These are phyloP conservation scores for Nissolia schottii DNA, from an alignment of 306 rosid genomes.

Conservation along the genomic window DNA sequence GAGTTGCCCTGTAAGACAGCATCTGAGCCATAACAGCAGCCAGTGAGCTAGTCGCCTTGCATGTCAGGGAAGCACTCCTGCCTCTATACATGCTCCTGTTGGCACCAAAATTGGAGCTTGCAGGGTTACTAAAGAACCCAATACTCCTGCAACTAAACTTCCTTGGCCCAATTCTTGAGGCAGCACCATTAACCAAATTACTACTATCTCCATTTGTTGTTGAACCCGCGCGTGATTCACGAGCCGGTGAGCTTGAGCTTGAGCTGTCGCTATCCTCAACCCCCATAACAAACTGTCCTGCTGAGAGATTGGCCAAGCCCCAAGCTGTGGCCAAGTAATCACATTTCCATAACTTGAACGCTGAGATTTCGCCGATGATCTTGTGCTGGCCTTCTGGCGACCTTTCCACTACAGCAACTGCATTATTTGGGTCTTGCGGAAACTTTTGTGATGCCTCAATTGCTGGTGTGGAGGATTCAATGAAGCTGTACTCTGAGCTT, in stretches of 20 bases:
- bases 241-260: not conserved
- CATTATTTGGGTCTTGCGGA: constrained; percentile 69
- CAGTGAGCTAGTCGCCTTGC: constrained; percentile 80
- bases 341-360: constrained; percentile 90
- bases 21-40: constrained; percentile 99
- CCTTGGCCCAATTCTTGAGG: constrained; percentile 40
- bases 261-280: constrained; percentile 65
- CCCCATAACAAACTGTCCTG: constrained; percentile 97
- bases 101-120: constrained; percentile 44
- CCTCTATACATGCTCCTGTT: constrained; percentile 86
- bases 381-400: constrained; percentile 42
- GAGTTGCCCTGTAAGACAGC: constrained; percentile 93
- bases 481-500: constrained; percentile 55
- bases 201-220: constrained; percentile 27
- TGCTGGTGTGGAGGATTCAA: constrained; percentile 70
- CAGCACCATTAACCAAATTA: constrained; percentile 35
- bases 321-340: constrained; percentile 82
- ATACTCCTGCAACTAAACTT: constrained; percentile 81
- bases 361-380: constrained; percentile 92
- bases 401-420: constrained; percentile 68
- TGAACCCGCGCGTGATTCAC: constrained; percentile 30
- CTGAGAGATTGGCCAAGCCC: constrained; percentile 85
- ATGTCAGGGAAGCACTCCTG: constrained; percentile 84
- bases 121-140: constrained; percentile 55
- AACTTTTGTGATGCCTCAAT: constrained; percentile 48